phyloP scores from a whole-genome alignment of 148 eudicot genomes.

The Fagopyrum tataricum region DNA sequence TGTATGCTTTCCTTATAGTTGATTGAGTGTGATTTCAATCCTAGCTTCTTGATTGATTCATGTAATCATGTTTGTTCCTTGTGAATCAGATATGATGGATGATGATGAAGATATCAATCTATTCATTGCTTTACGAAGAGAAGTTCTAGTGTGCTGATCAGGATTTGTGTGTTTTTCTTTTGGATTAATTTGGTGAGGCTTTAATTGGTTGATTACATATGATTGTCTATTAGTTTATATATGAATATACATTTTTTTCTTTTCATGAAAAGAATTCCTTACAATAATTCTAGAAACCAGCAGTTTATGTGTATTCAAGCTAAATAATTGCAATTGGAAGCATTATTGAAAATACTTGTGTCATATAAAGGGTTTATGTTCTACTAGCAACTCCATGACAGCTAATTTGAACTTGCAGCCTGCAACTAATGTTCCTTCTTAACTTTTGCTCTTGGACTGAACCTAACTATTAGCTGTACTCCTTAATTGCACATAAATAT shows the following conservation, averaged over 20 bases:
- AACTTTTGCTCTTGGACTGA: not conserved
- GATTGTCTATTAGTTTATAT: not conserved
- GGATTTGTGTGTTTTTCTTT: too few species aligned
- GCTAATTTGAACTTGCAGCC: not conserved
- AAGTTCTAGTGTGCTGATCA: not conserved
- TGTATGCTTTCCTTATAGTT: not conserved
- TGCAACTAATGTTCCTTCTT: not conserved
- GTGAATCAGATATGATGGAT: not conserved
- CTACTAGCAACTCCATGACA: not conserved
- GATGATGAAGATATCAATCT: not conserved
- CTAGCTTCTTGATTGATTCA: not conserved
- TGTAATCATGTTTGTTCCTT: not conserved
- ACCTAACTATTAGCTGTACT: not conserved
- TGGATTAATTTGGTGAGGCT: too few species aligned
- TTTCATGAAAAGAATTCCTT: not conserved
- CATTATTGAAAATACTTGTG: not conserved
- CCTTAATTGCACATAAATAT: not conserved
- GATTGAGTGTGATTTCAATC: not conserved
- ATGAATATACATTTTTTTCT: not conserved
- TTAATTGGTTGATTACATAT: too few species aligned
- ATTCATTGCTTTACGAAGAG: not conserved
- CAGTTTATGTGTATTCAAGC: not conserved
- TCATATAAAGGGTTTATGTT: not conserved
- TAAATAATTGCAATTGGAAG: not conserved
- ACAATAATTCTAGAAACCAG: not conserved